These are phyloP conservation scores for Fusarium sp. DNA, from an alignment of 2,329 filamentous ascomycete species.

Conservation along the genomic window DNA sequence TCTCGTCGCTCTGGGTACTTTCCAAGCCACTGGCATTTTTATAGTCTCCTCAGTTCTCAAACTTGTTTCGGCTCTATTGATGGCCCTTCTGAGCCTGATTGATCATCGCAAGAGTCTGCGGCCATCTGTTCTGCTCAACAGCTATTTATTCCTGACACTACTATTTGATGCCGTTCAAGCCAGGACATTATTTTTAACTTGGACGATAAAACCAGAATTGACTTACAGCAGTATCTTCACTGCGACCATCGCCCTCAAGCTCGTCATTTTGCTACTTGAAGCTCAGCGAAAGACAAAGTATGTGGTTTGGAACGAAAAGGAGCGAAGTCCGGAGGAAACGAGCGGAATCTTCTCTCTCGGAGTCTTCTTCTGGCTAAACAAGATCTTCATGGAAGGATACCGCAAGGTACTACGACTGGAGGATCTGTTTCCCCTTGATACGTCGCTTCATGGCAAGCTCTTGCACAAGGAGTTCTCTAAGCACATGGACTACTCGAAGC, in stretches of 20 bases:
- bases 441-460: conserved; percentile 36
- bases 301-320: conserved; percentile 49
- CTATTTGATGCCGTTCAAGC: conserved; percentile 57
- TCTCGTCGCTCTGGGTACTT: conserved; percentile 39
- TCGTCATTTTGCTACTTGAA: conserved; percentile 52
- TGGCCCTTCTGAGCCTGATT: conserved; percentile 46
- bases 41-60: conserved; percentile 42
- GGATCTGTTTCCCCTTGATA: conserved; percentile 52
- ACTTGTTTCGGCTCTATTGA: conserved; percentile 45
- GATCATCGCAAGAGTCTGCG: conserved; percentile 53
- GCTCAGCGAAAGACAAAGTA: conserved; percentile 52
- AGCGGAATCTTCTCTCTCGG: conserved; percentile 49
- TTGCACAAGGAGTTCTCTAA: conserved; percentile 36
- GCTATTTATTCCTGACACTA: conserved; percentile 55
- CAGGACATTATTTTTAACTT: conserved; percentile 55
- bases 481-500: conserved; percentile 41
- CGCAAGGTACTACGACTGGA: conserved; percentile 46
- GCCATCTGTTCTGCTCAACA: conserved; percentile 57
- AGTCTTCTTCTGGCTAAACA: conserved; percentile 51
- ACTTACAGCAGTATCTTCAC: conserved; percentile 49
- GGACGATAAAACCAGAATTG: conserved; percentile 16
- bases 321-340: conserved; percentile 54
- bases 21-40: conserved; percentile 29
- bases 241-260: conserved; percentile 50
- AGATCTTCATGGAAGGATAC: conserved; percentile 52